Percentiles rank a stretch among this genome's conserved stretches.
These are phyloP conservation scores for Neopestalotiopsis rosae DNA, from an alignment of 2,329 filamentous ascomycete genomes.

Conservation along the genomic window DNA sequence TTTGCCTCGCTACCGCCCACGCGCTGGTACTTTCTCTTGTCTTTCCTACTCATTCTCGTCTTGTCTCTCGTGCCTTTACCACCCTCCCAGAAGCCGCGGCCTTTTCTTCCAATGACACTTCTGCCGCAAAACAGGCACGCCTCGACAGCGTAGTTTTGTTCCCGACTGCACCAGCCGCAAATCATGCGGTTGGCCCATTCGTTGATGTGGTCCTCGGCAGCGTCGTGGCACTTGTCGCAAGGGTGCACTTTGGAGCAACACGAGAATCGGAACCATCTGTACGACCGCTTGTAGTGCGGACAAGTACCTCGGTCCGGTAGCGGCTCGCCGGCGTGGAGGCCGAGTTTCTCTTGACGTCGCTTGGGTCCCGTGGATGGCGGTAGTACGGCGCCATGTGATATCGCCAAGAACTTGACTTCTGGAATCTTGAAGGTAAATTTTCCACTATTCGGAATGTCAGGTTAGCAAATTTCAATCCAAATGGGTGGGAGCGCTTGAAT, in stretches of 20 bases:
- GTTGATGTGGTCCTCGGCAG: constrained; percentile 70
- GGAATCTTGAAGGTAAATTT: constrained; percentile 82
- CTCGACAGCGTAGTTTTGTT: constrained; percentile 80
- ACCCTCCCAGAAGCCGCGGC: constrained; percentile 83
- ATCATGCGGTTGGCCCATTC: constrained; percentile 88
- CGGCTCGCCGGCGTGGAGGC: constrained; percentile 61
- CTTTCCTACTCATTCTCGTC: constrained; percentile 74
- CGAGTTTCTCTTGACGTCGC: constrained; percentile 58
- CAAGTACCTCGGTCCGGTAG: constrained; percentile 61
- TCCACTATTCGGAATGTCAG: constrained; percentile 39
- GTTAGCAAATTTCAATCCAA: not conserved
- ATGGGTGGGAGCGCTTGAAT: not conserved
- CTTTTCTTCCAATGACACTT: constrained; percentile 69
- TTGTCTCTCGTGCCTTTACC: constrained; percentile 81
- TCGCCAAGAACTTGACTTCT: constrained; percentile 77
- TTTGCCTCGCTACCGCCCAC: constrained; percentile 49
- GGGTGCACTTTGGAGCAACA: constrained; percentile 64
- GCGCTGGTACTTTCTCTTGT: constrained; percentile 75
- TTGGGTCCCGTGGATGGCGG: constrained; percentile 47
- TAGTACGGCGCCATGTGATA: constrained; percentile 60
- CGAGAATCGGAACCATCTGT: constrained; percentile 70
- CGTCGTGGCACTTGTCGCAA: constrained; percentile 80
- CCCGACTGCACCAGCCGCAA: constrained; percentile 79
- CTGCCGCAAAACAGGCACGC: constrained; percentile 77
- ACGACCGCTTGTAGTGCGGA: constrained; percentile 62